These are phyloP conservation scores for Pyrenophora seminiperda DNA, from an alignment of 2,329 filamentous ascomycete species.

Conservation along the genomic window DNA sequence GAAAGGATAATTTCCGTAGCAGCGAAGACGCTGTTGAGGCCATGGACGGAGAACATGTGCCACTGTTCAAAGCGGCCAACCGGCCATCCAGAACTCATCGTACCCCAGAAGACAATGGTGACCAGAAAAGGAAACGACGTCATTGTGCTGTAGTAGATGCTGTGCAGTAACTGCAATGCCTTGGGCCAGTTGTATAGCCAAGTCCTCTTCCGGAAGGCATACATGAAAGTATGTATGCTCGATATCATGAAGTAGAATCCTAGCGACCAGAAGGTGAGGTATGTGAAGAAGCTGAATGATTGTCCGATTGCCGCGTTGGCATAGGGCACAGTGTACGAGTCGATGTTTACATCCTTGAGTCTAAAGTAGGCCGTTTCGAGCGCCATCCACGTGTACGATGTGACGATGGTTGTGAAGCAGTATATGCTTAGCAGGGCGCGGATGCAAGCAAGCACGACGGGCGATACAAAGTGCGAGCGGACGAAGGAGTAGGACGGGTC, in stretches of 20 bases:
- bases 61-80: constrained; percentile 44
- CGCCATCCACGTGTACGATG: constrained; percentile 65
- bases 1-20: constrained; percentile 74
- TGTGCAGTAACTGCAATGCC: constrained; percentile 41
- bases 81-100: constrained; percentile 52
- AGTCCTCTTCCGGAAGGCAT: constrained; percentile 48
- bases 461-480: constrained; percentile 73
- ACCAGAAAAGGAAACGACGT: constrained; percentile 48
- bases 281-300: constrained; percentile 80
- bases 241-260: constrained; percentile 75
- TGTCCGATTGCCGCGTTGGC: constrained; percentile 62
- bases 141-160: constrained; percentile 46
- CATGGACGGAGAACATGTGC: constrained; percentile 73
- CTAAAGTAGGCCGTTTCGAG: constrained; percentile 22
- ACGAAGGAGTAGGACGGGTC: constrained; percentile 66
- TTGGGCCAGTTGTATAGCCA: constrained; percentile 45
- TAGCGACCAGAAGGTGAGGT: constrained; percentile 78
- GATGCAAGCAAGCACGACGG: constrained; percentile 60
- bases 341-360: constrained; percentile 35
- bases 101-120: constrained; percentile 49
- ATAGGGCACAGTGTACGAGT: constrained; percentile 61
- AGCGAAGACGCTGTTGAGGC: constrained; percentile 72
- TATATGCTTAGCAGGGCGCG: constrained; percentile 63
- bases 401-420: constrained; percentile 69
- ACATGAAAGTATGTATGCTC: constrained; percentile 69